Base-by-base conservation (phyloP, 176 grass and related monocot species). In the Bothriochloa decipiens region DNA sequence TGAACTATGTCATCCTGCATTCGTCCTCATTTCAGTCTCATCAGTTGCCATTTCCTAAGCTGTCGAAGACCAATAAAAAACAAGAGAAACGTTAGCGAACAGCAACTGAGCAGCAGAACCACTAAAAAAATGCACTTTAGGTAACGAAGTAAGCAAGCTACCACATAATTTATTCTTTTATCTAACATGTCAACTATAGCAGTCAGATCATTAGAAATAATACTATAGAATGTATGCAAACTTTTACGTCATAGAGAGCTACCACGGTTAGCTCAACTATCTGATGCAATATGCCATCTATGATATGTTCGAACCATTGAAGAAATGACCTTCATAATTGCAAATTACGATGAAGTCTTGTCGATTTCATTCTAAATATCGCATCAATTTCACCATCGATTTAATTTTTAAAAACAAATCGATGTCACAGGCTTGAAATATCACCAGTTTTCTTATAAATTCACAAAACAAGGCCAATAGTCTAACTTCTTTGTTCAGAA, bases 1-100 rank as follows among this genome's bases (percentile, higher is more conserved):
- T 79, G 84, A 83, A 61, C 75, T 90, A 74, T 4, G 58, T 79
- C 83, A 79, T 75, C 68, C 75, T 80, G 62, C 84, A 63, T 86
- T 41, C 14, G 35, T 36, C 61, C 15, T 57, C 18, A 63, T 39
- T 68, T 65, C 83, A 47, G 65, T 82, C 39, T 78, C 28, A 77
- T 28, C 45, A 22, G 45, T 57, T 41, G 55, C 42, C 80, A 75
- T 64, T 42, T 80, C 80, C 84, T 87, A 90, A 52, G 23, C 89
- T 87, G 84, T 46, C 69, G 35, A 74, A 37, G 35, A 52, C 8
- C 29, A 33, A 2, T 46, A 41, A 42, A 2, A 41, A 70, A 45
- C 20, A 76, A 15, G 26, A 23, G 40, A 90, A 84, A 52, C 14
- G 18, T 79, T 62, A 63, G 17, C 39, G 14, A n/a, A 27, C 29